Percentiles rank a stretch among this genome's conserved stretches.
Conservation (phyloP, 805 yeast genomes). For the Yarrowia sp. region DNA sequence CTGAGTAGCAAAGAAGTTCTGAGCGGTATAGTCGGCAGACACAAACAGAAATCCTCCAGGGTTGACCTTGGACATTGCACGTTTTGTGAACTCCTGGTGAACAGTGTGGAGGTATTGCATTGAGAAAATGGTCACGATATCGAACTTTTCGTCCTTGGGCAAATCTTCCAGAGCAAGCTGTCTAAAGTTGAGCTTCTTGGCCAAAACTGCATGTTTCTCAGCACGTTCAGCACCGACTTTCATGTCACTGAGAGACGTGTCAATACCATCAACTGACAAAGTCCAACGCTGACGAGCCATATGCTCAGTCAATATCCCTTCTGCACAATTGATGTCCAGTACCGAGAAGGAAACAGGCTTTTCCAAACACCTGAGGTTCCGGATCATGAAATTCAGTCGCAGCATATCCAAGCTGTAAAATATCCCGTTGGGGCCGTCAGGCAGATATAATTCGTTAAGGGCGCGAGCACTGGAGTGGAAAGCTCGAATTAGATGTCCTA, state of each 20-base stretch:
- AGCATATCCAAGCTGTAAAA: conserved; percentile 92
- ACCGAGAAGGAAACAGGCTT: conserved; percentile 50
- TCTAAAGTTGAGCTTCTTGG: conserved; percentile 63
- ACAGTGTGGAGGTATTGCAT: conserved; percentile 91
- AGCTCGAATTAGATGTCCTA: conserved; percentile 13
- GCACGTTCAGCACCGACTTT: conserved; percentile 79
- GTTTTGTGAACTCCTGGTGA: conserved; percentile 75
- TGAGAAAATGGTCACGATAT: conserved; percentile 89
- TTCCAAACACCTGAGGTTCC: conserved; percentile 56
- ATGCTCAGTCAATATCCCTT: conserved; percentile 91
- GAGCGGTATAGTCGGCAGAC: conserved; percentile 90
- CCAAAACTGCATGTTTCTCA: conserved; percentile 67
- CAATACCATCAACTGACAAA: conserved; percentile 76
- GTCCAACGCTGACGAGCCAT: conserved; percentile 75
- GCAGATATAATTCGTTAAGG: neutral
- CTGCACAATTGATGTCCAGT: conserved; percentile 96
- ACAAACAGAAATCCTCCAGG: conserved; percentile 77
- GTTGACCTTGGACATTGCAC: conserved; percentile 70
- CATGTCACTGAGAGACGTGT: conserved; percentile 81
- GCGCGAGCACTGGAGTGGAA: conserved; percentile 24
- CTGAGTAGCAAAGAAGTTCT: conserved; percentile 64
- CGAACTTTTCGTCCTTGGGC: conserved; percentile 58
- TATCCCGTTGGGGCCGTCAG: conserved; percentile 88
- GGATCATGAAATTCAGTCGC: conserved; percentile 84
- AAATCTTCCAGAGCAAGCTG: conserved; percentile 68